phyloP scores from a whole-genome alignment of 2,329 filamentous ascomycete species.

The Cladophialophora bantiana region DNA sequence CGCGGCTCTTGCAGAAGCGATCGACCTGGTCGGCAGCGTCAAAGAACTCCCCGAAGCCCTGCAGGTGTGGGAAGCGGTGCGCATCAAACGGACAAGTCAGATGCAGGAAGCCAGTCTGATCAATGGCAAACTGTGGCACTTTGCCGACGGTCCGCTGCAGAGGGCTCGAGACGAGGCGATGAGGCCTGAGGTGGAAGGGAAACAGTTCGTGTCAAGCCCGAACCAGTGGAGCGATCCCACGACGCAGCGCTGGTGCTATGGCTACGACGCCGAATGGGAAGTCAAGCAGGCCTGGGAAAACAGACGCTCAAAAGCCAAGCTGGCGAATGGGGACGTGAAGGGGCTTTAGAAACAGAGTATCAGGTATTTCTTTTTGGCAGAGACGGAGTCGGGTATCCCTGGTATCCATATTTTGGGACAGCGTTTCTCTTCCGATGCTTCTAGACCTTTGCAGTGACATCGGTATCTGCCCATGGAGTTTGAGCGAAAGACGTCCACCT shows the following conservation, averaged over 20 bases:
- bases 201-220: constrained; percentile 49
- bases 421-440: neutral
- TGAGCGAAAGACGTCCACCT: neutral
- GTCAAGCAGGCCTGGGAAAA: constrained; percentile 45
- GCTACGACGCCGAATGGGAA: constrained; percentile 55
- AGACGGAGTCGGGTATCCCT: neutral
- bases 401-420: neutral
- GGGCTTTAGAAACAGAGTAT: neutral
- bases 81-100: constrained; percentile 45
- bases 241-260: constrained; percentile 58
- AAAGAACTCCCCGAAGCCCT: constrained; percentile 46
- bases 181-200: constrained; percentile 50
- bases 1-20: constrained; percentile 45
- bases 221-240: constrained; percentile 60
- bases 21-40: constrained; percentile 20
- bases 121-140: constrained; percentile 59
- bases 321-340: constrained; percentile 18
- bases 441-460: neutral
- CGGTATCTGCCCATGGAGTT: neutral
- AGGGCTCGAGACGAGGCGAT: constrained; percentile 53
- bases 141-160: constrained; percentile 53
- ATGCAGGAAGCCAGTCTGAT: constrained; percentile 57
- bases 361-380: neutral
- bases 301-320: constrained; percentile 2
- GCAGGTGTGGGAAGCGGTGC: constrained; percentile 48